Evolutionary conservation across 1,284 basidiomycete species (phyloP), one percentile per base, ranked within the genome.

Genomic region (Mycosarcoma mackinlayi): DNA sequence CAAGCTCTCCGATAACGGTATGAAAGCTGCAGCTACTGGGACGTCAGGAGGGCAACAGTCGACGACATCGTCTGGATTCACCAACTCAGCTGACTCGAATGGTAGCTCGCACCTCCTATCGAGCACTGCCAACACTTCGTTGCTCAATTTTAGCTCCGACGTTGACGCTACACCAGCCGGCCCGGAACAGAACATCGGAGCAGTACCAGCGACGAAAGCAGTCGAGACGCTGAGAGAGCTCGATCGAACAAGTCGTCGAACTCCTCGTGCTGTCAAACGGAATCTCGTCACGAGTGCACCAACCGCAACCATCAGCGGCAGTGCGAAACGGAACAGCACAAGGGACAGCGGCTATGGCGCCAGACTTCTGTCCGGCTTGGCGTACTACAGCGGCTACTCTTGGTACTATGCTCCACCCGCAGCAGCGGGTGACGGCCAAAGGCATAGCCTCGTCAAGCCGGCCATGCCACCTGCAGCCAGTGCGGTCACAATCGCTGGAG

Each of bases 301-400:
- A 11, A 19, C 11, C n/a, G 21, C 30, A 4, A 13, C 21, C 2
- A 18, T 23, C 19, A 31, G 30, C 30, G 30, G 30, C 30, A 14
- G 30, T 31, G 42, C 30, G 21, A 33, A 16, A 6, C 4, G 31
- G 4, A 27, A 10, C 21, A 21, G 9, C 31, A 16, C 39, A 6
- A 28, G 39, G 6, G 21, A 23, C 14, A 56, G 51, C 18, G 64
- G 49, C 3, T 67, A 67, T 11, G 53, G 57, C 13, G 49, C 53
- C 5, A 25, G 44, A 2, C 25, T 67, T 3, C 14, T 67, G 6
- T 40, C 35, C 2, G 64, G 64, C 1, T 11, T 67, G 2, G 58
- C 58, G 3, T 67, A 67, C 27, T 67, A 67, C 30, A 52, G 47
- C 19, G 64, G 64, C 1, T 61, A 61, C 21, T 53, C 48, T 18